Evolutionary conservation across 495 filamentous ascomycete species (phyloP), one percentile per base, ranked within the genome.

Genomic region (Penicillium longicatenatum): DNA sequence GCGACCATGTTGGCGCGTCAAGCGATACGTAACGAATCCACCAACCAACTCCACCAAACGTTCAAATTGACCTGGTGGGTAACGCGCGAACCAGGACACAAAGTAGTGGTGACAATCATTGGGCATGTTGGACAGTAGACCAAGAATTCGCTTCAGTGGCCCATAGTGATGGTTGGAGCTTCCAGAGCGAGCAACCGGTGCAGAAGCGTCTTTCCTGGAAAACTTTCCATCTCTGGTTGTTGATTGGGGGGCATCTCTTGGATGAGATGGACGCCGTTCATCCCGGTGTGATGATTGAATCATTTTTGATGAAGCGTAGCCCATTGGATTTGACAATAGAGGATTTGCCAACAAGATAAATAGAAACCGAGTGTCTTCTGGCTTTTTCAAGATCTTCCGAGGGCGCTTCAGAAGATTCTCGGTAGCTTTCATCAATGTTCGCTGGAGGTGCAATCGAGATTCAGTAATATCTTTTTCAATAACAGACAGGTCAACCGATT

Each of bases 331-430:
- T 24, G 87, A 81, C 14, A 97, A 70, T 3, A 92, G 67, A 39
- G 93, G 93, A 65, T 97, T 97, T n/a, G 80, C 84, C 22, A 96
- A 72, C 52, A 96, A 72, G 17, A 97, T 86, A n/a, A 97, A 77
- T 20, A 97, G 72, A 66, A 95, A 95, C 46, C 93, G 82, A 33
- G 86, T 77, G 52, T 95, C 87, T 54, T 87, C 82, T 20, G 91
- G 86, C 31, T 80, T 81, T 50, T 78, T 84, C 57, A 97, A 64
- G 11, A 84, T 81, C 33, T 89, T 80, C 4, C 90, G 85, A 5
- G 93, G 93, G 11, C 93, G 84, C 64, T 92, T 96, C n/a, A 97
- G 75, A 45, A 97, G 74, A 60, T 79, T 89, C 69, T 97, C 93
- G 1, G 84, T 89, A 17, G 90, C 88, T 68, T 94, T 96, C 49